Evolutionary conservation across 768 basidiomycete species (phyloP).

Genomic region (Lentinula boryana): DNA sequence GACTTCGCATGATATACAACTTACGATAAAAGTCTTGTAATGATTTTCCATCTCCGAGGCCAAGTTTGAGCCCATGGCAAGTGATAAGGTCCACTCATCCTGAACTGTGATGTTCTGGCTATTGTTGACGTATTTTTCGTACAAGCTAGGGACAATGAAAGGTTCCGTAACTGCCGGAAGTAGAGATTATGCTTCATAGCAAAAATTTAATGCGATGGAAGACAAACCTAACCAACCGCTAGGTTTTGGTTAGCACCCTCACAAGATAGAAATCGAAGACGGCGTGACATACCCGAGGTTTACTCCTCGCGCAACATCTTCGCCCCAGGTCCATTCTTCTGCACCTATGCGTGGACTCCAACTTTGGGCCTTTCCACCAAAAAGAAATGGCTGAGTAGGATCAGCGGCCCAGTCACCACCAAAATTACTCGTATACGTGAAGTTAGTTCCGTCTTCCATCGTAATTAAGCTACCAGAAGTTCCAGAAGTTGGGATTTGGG

Average conservation of each 20-base stretch:
- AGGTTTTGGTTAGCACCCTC: conserved; percentile 9
- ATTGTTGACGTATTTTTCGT: conserved; percentile 51
- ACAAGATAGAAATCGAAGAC: neutral
- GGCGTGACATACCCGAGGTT: conserved; percentile 47
- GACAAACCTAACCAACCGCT: conserved; percentile 42
- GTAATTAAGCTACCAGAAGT: conserved; percentile 61
- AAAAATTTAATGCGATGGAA: conserved; percentile 6
- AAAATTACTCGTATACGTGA: conserved; percentile 73
- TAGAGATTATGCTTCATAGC: conserved; percentile 25
- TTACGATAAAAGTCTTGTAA: conserved; percentile 79
- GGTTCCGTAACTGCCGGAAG: conserved; percentile 65
- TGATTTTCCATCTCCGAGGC: conserved; percentile 57
- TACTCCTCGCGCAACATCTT: conserved; percentile 48
- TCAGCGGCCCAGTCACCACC: conserved; percentile 82
- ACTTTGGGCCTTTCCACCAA: conserved; percentile 71
- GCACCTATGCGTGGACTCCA: conserved; percentile 70
- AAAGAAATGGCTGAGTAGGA: conserved; percentile 63
- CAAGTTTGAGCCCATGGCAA: neutral
- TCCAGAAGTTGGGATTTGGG: conserved; percentile 35
- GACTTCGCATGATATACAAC: conserved; percentile 18
- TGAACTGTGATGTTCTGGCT: conserved; percentile 10
- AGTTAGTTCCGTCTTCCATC: conserved; percentile 69
- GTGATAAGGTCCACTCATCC: conserved; percentile 1
- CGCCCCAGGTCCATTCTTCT: conserved; percentile 70
- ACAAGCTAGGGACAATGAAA: conserved; percentile 67